Conservation (phyloP, 78 protist species). For the Trichosphaerium sp. region DNA sequence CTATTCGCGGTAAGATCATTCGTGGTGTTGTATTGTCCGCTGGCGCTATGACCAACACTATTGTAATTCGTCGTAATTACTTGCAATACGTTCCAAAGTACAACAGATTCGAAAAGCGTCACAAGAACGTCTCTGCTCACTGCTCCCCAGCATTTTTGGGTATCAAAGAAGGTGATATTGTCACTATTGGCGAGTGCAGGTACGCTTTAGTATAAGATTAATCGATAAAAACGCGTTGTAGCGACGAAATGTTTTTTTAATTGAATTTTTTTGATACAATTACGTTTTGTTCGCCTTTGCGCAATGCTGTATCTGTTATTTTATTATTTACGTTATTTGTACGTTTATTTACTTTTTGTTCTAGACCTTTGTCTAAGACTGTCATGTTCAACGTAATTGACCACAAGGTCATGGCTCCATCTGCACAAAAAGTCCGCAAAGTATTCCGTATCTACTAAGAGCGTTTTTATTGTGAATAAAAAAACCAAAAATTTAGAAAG, state of each 20-base stretch:
- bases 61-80: constrained; percentile 91
- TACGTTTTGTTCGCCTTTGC: too few species aligned
- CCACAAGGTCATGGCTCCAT: constrained; percentile 20
- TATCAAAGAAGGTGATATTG: constrained; percentile 82
- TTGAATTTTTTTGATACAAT: too few species aligned
- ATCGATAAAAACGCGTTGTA: background rate
- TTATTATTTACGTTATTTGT: background rate
- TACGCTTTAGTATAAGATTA: constrained; percentile 14
- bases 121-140: constrained; percentile 96
- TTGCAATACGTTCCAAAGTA: constrained; percentile 96
- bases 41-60: constrained; percentile 67
- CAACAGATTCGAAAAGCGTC: constrained; percentile 99
- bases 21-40: constrained; percentile 74
- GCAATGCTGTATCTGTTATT: too few species aligned
- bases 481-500: too few species aligned
- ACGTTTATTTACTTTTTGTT: background rate
- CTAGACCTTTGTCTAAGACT: constrained; percentile 93
- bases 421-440: too few species aligned
- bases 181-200: constrained; percentile 90
- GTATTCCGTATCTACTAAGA: too few species aligned
- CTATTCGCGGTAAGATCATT: constrained; percentile 97
- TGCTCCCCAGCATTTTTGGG: constrained; percentile 88
- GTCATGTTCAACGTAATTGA: constrained; percentile 96
- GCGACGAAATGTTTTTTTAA: background rate
- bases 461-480: too few species aligned